These are phyloP conservation scores for Jimgerdemannia flammicorona DNA, from an alignment of 192 early-diverging fungal species.

Conservation along the genomic window DNA sequence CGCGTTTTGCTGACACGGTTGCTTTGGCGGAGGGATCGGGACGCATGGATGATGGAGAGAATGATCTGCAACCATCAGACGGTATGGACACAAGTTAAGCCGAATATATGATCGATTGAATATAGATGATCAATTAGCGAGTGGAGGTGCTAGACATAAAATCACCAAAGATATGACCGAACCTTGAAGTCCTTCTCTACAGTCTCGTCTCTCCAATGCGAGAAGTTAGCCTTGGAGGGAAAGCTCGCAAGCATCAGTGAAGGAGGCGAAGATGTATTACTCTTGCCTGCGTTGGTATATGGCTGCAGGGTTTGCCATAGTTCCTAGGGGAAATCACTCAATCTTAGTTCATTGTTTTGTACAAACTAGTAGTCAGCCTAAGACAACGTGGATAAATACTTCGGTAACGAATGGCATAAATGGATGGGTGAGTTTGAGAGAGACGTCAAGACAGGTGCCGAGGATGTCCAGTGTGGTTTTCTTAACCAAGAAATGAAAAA, in stretches of 20 bases:
- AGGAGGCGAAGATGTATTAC: conserved; percentile 7
- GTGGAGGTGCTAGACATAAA: no score
- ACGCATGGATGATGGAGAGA: conserved; percentile 45
- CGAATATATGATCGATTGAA: no score
- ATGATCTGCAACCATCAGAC: conserved; percentile 20
- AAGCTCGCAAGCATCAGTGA: conserved; percentile 48
- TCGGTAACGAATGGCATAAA: conserved; percentile 99
- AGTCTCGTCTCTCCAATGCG: conserved; percentile 25
- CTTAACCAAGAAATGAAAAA: background rate
- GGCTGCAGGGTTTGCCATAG: conserved; percentile 46
- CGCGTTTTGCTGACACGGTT: conserved; percentile 42
- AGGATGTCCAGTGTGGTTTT: conserved; percentile 45
- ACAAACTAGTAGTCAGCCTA: background rate
- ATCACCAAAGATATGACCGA: background rate
- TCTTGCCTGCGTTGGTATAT: conserved; percentile 7
- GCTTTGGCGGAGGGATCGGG: conserved; percentile 48
- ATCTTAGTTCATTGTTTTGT: background rate
- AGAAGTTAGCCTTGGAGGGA: conserved; percentile 30
- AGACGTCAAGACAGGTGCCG: conserved; percentile 70
- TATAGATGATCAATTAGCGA: no score
- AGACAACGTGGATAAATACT: conserved; percentile 36
- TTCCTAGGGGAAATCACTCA: conserved; percentile 33
- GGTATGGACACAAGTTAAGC: background rate
- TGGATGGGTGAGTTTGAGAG: conserved; percentile 84
- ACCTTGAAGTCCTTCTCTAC: conserved; percentile 51